phyloP scores from a whole-genome alignment of 768 basidiomycete genomes.

The Lentinus tigrinus region DNA sequence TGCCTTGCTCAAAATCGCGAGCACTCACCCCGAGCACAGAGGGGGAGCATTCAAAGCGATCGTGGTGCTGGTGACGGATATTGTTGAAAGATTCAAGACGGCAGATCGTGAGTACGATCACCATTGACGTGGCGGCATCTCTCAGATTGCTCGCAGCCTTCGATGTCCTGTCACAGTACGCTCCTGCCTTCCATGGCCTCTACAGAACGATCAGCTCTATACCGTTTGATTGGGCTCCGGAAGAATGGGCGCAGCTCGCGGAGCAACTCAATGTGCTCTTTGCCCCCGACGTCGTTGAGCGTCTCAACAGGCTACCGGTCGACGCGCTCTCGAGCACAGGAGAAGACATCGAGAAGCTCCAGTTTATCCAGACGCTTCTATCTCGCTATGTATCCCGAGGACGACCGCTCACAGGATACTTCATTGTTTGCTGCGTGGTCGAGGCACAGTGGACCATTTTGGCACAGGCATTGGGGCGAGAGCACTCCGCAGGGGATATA shows the following conservation, averaged over 20 bases:
- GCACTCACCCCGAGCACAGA: constrained; percentile 47
- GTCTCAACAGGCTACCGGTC: constrained; percentile 65
- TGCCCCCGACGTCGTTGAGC: constrained; percentile 63
- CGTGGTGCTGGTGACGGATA: constrained; percentile 53
- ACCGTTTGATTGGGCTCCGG: constrained; percentile 67
- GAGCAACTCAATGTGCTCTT: constrained; percentile 58
- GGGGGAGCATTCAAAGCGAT: constrained; percentile 57
- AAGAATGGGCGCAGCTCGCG: constrained; percentile 63
- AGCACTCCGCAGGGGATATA: constrained; percentile 12
- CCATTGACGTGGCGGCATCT: too few relatives aligned
- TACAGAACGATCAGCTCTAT: constrained; percentile 84
- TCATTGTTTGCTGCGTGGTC: constrained; percentile 85
- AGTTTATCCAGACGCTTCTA: constrained; percentile 67
- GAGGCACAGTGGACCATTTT: constrained; percentile 86
- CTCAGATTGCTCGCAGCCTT: constrained; percentile 45
- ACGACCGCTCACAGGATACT: constrained; percentile 82
- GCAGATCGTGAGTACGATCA: constrained; percentile 49
- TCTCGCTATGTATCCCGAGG: constrained; percentile 73
- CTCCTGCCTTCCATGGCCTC: constrained; percentile 82
- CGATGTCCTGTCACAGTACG: constrained; percentile 70
- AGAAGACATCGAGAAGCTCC: constrained; percentile 48
- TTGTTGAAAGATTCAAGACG: constrained; percentile 53
- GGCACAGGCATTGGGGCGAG: constrained; percentile 59
- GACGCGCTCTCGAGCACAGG: constrained; percentile 60
- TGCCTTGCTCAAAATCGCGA: constrained; percentile 68